Percentiles rank a stretch among this genome's conserved stretches.
Conservation (phyloP, 169 alveolate species). For the Cryptosporidium sp. region DNA sequence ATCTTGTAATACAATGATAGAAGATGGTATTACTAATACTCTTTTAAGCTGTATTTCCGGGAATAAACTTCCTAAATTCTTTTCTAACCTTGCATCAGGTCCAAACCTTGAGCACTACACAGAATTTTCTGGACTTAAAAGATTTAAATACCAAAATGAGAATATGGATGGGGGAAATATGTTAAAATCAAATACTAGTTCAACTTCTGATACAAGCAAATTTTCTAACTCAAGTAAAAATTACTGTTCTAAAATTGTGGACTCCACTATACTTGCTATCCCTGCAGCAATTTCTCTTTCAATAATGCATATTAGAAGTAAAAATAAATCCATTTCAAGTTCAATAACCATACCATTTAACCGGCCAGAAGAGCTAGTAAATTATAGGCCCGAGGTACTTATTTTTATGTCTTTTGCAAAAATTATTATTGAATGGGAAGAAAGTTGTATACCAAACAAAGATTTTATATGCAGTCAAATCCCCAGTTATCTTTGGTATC, state of each 20-base stretch:
- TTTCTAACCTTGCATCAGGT: constrained; percentile 46
- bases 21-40: constrained; percentile 5
- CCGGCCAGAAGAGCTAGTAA: constrained; percentile 48
- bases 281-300: constrained; percentile 64
- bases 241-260: constrained; percentile 42
- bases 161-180: background rate
- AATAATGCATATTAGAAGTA: constrained; percentile 39
- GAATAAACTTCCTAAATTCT: constrained; percentile 18
- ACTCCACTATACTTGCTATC: constrained; percentile 24
- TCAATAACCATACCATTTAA: constrained; percentile 41
- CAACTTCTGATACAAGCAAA: background rate
- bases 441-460: constrained; percentile 2
- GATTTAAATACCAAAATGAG: constrained; percentile 38
- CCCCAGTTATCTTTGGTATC: constrained; percentile 46
- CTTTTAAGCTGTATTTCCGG: constrained; percentile 39
- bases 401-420: constrained; percentile 57
- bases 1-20: background rate
- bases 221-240: constrained; percentile 60
- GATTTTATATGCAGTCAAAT: constrained; percentile 40
- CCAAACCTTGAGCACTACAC: constrained; percentile 56
- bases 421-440: constrained; percentile 69
- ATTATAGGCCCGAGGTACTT: constrained; percentile 59
- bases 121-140: constrained; percentile 24
- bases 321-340: constrained; percentile 23
- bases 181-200: background rate